These are phyloP conservation scores for Schizophyllum amplum DNA, from an alignment of 1,284 basidiomycete species.

Conservation along the genomic window DNA sequence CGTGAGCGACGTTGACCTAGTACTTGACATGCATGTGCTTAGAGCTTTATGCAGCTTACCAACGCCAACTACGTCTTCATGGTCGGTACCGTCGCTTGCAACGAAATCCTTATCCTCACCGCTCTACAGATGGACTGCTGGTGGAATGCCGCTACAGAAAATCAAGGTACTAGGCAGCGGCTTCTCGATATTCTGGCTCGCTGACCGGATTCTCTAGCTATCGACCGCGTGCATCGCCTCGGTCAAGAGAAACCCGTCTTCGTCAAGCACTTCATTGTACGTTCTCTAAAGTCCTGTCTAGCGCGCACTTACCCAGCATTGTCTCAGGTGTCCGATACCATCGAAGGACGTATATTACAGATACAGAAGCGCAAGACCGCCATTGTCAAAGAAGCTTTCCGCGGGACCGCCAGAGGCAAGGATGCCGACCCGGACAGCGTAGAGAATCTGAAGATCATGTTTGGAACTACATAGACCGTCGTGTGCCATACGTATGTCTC, in stretches of 20 bases:
- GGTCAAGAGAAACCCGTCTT: slow-evolving; percentile 83
- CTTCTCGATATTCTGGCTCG: slow-evolving; percentile 3
- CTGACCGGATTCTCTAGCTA: slow-evolving; percentile 35
- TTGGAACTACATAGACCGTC: slow-evolving; percentile 35
- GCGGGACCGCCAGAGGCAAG: slow-evolving; percentile 31
- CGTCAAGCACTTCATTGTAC: slow-evolving; percentile 86
- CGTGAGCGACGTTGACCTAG: slow-evolving; percentile 30
- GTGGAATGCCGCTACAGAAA: slow-evolving; percentile 90
- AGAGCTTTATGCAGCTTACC: slow-evolving; percentile 45
- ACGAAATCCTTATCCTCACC: slow-evolving; percentile 4
- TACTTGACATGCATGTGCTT: slow-evolving; percentile 1
- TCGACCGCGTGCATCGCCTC: slow-evolving; percentile 76
- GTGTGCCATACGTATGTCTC: too few relatives aligned
- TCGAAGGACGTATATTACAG: slow-evolving; percentile 75
- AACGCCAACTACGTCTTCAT: slow-evolving; percentile 82
- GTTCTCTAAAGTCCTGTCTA: slow-evolving; percentile 16
- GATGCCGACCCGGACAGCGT: slow-evolving; percentile 56
- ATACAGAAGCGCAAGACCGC: slow-evolving; percentile 89
- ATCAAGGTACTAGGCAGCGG: slow-evolving; percentile 58
- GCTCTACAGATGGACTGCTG: slow-evolving; percentile 81
- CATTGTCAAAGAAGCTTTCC: slow-evolving; percentile 75
- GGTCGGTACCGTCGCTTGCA: slow-evolving; percentile 32
- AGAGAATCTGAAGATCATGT: slow-evolving; percentile 73
- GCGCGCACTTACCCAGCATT: slow-evolving; percentile 1
- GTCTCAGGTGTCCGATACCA: slow-evolving; percentile 56